Evolutionary conservation across 129 eudicot species (phyloP), one percentile per base, ranked within the genome.

Genomic region (Kitagawia praeruptora): DNA sequence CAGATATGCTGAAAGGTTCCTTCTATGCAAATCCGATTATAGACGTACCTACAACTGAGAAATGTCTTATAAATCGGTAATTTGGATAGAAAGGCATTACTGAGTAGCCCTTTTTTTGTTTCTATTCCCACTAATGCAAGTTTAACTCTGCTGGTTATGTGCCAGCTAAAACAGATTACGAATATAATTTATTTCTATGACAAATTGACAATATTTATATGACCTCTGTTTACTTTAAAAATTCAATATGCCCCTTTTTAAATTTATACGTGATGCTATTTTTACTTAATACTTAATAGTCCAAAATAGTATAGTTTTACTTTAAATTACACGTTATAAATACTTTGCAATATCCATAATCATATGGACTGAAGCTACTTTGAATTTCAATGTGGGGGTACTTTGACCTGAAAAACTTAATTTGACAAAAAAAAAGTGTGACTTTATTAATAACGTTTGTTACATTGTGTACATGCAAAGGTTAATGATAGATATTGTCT

Each of bases 1-100:
- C 91, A 93, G 97, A 94, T 88, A 79, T 84, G 82, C 71, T 91
- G 84, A 94, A 94, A 86, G 97, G 98, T n/a, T 94, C 98, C 23
- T 94, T 89, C 74, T 94, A 94, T 75, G 98, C 98, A 75, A 94
- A 94, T 88, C 98, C 98, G 18, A 69, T 94, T 48, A 71, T 91
- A 70, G 98, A 94, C 48, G 16, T 83, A 77, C 98, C 98, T 45
- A 91, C 98, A 67, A 81, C 84, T 64, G 93, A 90, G 2, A 77
- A 78, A 78, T 81, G 80, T 25, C 89, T 91, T 39, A 81, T 91
- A 69, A 70, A 85, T 80, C 84, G 97, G 98, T 89, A 85, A 82
- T 44, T 6, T 70, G 19, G 70, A 42, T 40, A 47, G 34, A 40
- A 44, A 74, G 41, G 75, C 75, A 41, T 11, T 15, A 42, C 28